Evolutionary conservation across 169 alveolate species (phyloP).

Genomic region (Cyclospora cayetanensis): DNA sequence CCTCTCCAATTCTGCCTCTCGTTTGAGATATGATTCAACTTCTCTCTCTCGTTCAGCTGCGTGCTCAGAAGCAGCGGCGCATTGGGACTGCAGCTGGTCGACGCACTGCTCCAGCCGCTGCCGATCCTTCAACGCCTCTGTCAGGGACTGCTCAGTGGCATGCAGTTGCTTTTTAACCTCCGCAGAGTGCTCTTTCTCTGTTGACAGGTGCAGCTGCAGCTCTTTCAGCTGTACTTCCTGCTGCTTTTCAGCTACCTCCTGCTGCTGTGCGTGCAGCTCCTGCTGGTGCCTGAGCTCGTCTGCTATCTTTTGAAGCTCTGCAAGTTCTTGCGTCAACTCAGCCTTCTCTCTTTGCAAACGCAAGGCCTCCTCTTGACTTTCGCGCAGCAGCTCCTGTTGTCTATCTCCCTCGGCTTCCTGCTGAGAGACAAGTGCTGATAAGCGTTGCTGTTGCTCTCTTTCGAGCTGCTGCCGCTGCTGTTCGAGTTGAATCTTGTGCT

Average conservation of each 20-base stretch:
- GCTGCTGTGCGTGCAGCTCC: background rate
- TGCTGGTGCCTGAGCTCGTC: background rate
- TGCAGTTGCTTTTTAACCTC: background rate
- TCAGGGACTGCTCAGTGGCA: background rate
- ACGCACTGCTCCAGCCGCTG: background rate
- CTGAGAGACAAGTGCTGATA: background rate
- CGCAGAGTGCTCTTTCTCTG: background rate
- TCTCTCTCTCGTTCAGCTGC: background rate
- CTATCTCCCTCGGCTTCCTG: background rate
- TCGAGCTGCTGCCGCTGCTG: background rate
- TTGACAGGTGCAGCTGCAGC: background rate
- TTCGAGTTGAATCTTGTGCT: background rate
- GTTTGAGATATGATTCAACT: background rate
- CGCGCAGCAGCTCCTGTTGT: background rate
- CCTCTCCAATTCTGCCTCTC: background rate
- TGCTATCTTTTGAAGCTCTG: background rate
- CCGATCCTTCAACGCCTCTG: too few species aligned
- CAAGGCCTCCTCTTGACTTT: background rate
- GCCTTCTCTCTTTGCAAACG: background rate
- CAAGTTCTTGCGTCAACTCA: background rate
- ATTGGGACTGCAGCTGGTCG: background rate
- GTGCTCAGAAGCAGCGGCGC: background rate
- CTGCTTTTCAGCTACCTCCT: background rate
- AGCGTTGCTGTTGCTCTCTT: background rate
- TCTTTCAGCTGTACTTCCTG: background rate